Evolutionary conservation across 129 eudicot species (phyloP), one percentile per base, ranked within the genome.

Genomic region (Oenanthe sinensis): DNA sequence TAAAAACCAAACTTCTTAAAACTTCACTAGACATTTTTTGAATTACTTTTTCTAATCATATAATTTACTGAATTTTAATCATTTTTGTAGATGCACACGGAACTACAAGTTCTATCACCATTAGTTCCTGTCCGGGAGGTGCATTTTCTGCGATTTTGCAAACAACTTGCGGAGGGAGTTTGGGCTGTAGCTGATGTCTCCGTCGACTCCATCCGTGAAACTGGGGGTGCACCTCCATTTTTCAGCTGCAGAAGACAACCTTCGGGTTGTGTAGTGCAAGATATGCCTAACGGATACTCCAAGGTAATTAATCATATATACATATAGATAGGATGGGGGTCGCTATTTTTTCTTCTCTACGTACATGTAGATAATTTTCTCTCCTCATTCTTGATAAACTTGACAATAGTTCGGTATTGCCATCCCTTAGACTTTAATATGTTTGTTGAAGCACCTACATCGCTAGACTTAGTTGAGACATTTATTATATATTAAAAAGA

Each of bases 181-280:
- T 95, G 99, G 99, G 99, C 99, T 5, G 95, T 95, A 42, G 97
- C 90, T 14, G 99, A 95, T 48, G 99, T 95, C 40, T 95, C 99
- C 19, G 71, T 90, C 14, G 96, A 95, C 79, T 63, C 87, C 79
- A 86, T 90, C 46, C 81, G 96, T 20, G 97, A 92, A 75, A 54
- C 80, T 19, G 81, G 90, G 2, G 90, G 88, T 16, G 75, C 89
- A 68, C 82, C 92, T 63, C 14, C 85, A 26, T 94, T 84, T 83
- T 80, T 82, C 12, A 82, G 80, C 79, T 87, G 97, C 84, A 85
- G 99, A 83, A 90, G 97, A 83, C 99, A 90, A 81, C 99, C 99
- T 39, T 95, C 99, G 0, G 99, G 99, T 37, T 95, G 97, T 44
- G 92, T 95, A 36, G 99, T 95, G 75, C 96, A 95, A 80, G 99